Base-by-base conservation (phyloP, 345 rosid species). In the Schrenkiella parvula region DNA sequence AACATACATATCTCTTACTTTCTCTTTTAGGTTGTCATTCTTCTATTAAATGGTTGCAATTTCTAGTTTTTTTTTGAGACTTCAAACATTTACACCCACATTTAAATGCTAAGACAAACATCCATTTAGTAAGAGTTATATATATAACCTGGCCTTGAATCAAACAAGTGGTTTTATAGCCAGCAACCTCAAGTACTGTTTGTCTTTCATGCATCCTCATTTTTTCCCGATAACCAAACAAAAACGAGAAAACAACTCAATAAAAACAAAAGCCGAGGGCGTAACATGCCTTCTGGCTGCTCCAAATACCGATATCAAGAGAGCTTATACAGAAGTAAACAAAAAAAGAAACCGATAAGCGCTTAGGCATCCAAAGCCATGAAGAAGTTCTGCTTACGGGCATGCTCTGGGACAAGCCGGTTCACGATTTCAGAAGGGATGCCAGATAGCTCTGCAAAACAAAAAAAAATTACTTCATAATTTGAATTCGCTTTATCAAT, bases 301-400 rank as follows among this genome's bases (percentile, higher is more conserved):
- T 53, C 60, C 51, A 52, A 26, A 21, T 26, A 47, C 25, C 3
- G 17, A 74, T 48, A 38, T 47, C 39, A 39, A 66, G 59, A 25
- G 61, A 57, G 66, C 42, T 76, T 70, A 54, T 70, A 76, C 66
- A 76, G 7, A 76, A 63, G 66, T 57, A 6, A 38, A 32, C 43
- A 28, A 57, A 38, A 8, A 41, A 62, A 17, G 6, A 26, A 38
- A 51, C 55, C 17, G 51, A 52, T 42, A n/a, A 22, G 39, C 47
- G 68, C 38, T 76, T 80, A 88, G 1, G 89, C 26, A 77, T 87
- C 78, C 85, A 91, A 78, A 28, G 97, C 97, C 97, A 91, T 91
- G 87, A 91, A 91, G 71, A 78, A 79, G 82, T 91, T 91, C 85
- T 88, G 95, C 80, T 89, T 91, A 18, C 95, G 97, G 43, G 95